Evolutionary conservation across 106 monocot genomes (phyloP), one percentile per base, ranked within the genome.

Genomic region (Platanthera zijinensis): DNA sequence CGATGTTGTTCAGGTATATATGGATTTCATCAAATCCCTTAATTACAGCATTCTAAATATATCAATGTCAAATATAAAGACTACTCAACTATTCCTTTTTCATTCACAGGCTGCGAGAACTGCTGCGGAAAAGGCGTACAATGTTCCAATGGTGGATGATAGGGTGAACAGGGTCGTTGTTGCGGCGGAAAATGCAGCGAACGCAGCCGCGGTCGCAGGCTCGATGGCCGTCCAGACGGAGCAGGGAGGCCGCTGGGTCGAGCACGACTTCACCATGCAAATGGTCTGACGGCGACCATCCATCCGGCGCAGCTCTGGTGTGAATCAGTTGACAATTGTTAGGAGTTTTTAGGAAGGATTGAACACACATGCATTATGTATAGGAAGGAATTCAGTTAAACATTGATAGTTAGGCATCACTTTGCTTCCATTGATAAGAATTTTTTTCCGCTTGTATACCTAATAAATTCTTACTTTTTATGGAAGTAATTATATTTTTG

Each of bases 1-100:
- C 15, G 84, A 91, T 78, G 82, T 84, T 12, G 86, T 91, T 71
- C 91, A 88, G 91, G 91, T 86, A n/a, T n/a, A n/a, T n/a, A 87
- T 61, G 32, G 15, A 17, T 61, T 0, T 8, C 72, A 19, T 51
- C 0, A 5, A 72, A 72, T 10, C 10, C 10, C 67, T 30, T n/a
- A n/a, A n/a, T n/a, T 67, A 10, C 32, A 39, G 30, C 13, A 70
- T 3, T 48, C 13, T 48, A 14, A 70, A 17, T 19, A n/a, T n/a
- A 5, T 70, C 13, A 10, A 48, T 47, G 12, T 48, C 11, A n/a
- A n/a, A n/a, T n/a, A n/a, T n/a, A 25, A 32, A 32, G 52, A 67
- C 25, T 67, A 10, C 8, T 39, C 30, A 10, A 30, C 30, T 67
- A 5, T 30, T 3, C 30, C 4, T 8, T 0, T 39, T 67, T 32